Base-by-base conservation (phyloP, 768 basidiomycete genomes). In the Amanita pallidorosea region DNA sequence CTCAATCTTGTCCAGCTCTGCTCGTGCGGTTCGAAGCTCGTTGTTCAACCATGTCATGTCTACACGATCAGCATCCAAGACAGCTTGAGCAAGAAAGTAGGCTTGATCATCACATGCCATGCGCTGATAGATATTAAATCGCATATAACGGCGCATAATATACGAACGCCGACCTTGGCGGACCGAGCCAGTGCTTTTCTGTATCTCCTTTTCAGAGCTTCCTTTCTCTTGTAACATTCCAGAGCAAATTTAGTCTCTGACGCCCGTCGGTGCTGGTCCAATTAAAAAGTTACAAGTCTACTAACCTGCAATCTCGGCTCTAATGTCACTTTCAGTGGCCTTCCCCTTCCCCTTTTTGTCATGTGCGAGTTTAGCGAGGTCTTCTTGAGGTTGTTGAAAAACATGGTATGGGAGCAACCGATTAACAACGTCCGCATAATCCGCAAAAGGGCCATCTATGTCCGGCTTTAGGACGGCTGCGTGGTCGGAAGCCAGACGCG, bases 391-490 rank as follows among this genome's bases (percentile, higher is more conserved):
- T 53, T 87, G 83, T 55, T 84, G 84, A 56, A 83, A 88, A 45
- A 90, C 65, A 59, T 91, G 88, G 58, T 87, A 90, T 0, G 88
- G 87, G 18, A 90, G 68, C 18, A 91, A 70, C 45, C 87, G 75
- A n/a, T 77, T 73, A 20, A 88, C 70, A 2, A 72, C 82, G 60
- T 91, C 88, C 5, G 65, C 59, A 7, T 70, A 64, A 57, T 86
- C 79, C 12, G 58, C 54, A 57, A 91, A 91, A 2, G 87, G 81
- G 1, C 79, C 72, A 45, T 88, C 84, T 34, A 76, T 71, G 56
- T 89, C 83, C 35, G 86, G 85, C 47, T 78, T 72, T 45, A 79
- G 57, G 13, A 76, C 77, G 13, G 72, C 66, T 36, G 70, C 67
- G 49, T 88, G 87, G 63, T 91, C 88, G 33, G 72, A 66, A 1